These are phyloP conservation scores for Metschnikowia colocasiae DNA, from an alignment of 805 yeast species.

Conservation along the genomic window DNA sequence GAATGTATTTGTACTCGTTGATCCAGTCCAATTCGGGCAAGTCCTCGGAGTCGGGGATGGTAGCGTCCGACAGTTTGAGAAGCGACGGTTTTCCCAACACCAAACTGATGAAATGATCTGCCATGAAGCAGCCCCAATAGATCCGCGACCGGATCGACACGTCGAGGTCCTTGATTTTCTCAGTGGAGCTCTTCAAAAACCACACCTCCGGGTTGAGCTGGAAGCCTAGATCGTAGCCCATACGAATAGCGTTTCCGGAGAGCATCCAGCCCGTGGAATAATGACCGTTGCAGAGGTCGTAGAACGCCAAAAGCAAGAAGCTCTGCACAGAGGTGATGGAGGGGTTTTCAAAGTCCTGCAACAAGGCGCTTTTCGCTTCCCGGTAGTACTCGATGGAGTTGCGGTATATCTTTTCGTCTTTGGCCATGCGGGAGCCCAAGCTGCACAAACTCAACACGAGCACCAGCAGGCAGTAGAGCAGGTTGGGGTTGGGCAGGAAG, in stretches of 20 bases:
- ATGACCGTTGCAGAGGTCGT: constrained; percentile 58
- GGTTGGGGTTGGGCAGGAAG: constrained; percentile 50
- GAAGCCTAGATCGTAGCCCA: constrained; percentile 64
- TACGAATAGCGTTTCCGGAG: constrained; percentile 58
- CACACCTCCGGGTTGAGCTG: constrained; percentile 61
- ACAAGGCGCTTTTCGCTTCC: constrained; percentile 42
- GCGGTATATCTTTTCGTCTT: constrained; percentile 37
- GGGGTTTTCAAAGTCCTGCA: constrained; percentile 42
- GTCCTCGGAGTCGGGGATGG: constrained; percentile 56
- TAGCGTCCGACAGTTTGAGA: constrained; percentile 52
- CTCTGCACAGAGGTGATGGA: constrained; percentile 57
- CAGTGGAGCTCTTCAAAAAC: constrained; percentile 41
- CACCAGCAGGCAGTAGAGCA: constrained; percentile 53
- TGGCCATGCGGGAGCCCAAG: constrained; percentile 51
- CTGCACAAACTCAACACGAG: constrained; percentile 57
- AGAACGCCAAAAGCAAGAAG: constrained; percentile 53
- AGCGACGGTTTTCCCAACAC: constrained; percentile 57
- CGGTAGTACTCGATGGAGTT: constrained; percentile 45
- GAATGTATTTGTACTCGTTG: constrained; percentile 49
- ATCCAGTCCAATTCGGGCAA: constrained; percentile 62
- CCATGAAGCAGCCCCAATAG: constrained; percentile 64
- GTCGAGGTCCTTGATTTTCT: constrained; percentile 45
- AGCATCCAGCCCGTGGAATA: constrained; percentile 62
- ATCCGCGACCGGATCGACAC: constrained; percentile 55
- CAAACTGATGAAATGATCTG: constrained; percentile 60